Evolutionary conservation across 257 asterid genomes (phyloP).

Genomic region (Sherardia arvensis): DNA sequence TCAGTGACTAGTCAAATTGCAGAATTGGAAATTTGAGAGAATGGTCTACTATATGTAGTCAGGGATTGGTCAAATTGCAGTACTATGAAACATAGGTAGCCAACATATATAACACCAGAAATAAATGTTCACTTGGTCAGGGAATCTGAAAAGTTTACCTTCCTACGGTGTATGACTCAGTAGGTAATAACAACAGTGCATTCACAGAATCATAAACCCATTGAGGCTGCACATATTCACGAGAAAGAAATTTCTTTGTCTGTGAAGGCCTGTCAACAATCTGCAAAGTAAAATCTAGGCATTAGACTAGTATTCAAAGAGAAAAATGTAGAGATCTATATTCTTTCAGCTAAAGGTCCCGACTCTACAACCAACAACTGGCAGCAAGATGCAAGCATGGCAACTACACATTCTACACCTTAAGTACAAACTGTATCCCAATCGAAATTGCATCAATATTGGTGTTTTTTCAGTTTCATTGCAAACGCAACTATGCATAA

Average conservation of each 20-base stretch:
- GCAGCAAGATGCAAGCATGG: neutral
- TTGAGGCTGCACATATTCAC: slow-evolving; percentile 95
- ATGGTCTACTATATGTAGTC: neutral
- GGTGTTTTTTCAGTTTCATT: neutral
- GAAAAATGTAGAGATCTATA: neutral
- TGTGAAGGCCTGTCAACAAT: slow-evolving; percentile 87
- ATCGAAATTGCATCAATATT: neutral
- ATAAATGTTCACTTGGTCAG: neutral
- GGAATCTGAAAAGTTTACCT: slow-evolving; percentile 36
- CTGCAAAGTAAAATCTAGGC: slow-evolving; percentile 31
- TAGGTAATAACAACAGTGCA: slow-evolving; percentile 72
- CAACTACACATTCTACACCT: neutral
- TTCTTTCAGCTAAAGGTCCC: neutral
- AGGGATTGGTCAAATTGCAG: too few species aligned
- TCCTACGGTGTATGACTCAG: slow-evolving; percentile 67
- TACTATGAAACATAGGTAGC: too few species aligned
- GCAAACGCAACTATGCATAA: neutral
- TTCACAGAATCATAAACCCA: slow-evolving; percentile 90
- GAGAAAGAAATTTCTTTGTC: slow-evolving; percentile 66
- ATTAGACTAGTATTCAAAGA: neutral
- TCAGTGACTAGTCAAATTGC: neutral
- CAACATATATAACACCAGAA: neutral
- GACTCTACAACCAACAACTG: neutral
- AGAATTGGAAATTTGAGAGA: neutral
- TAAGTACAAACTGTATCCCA: too few species aligned